phyloP scores from a whole-genome alignment of 2,329 filamentous ascomycete genomes.

The Aureobasidium zeae region DNA sequence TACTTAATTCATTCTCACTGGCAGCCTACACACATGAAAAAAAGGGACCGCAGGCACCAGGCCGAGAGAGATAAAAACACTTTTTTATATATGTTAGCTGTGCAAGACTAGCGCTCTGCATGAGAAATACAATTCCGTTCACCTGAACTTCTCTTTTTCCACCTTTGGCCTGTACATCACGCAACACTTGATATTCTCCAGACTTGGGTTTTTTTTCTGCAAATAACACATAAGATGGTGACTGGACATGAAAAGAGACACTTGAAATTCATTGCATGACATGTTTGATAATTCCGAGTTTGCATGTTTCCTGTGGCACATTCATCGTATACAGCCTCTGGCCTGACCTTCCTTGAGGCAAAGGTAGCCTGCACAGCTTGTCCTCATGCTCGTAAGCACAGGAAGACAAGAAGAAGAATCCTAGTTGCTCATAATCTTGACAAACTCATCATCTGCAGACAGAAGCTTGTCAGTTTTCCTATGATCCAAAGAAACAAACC shows the following conservation, averaged over 20 bases:
- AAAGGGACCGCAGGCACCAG: conserved; percentile 7
- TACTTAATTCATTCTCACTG: not conserved
- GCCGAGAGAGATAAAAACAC: not conserved
- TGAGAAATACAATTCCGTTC: not conserved
- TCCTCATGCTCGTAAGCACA: not conserved
- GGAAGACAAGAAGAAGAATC: too few relatives aligned
- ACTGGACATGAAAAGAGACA: too few relatives aligned
- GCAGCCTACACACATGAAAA: not conserved
- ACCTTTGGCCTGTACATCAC: too few relatives aligned
- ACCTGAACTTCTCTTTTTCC: not conserved
- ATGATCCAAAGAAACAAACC: too few relatives aligned
- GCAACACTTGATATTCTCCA: too few relatives aligned
- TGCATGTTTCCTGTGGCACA: too few relatives aligned
- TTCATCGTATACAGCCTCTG: too few relatives aligned
- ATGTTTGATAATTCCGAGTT: too few relatives aligned
- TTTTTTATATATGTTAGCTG: conserved; percentile 7
- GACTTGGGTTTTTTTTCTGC: too few relatives aligned
- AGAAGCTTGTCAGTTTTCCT: not conserved
- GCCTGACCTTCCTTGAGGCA: too few relatives aligned
- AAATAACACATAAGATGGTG: too few relatives aligned
- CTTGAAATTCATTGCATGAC: too few relatives aligned
- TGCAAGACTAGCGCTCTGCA: conserved; percentile 1
- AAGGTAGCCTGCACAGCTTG: conserved; percentile 1
- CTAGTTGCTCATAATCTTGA: conserved; percentile 10
- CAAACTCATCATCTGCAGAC: conserved; percentile 11